Conservation (phyloP, 169 alveolate genomes). For the Eimeria nieschulzi region DNA sequence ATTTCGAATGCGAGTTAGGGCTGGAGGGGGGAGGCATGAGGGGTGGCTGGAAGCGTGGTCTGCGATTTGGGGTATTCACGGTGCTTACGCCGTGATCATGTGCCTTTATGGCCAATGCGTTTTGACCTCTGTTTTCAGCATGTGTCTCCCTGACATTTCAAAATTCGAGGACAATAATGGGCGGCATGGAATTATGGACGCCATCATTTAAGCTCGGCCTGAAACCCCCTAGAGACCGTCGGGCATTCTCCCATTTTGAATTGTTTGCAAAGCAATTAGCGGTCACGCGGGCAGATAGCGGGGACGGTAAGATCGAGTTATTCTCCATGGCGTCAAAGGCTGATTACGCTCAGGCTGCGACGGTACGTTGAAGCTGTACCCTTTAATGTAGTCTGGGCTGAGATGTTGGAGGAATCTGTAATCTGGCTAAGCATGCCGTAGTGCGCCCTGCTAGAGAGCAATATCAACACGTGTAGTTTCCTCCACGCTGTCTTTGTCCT, state of each 20-base stretch:
- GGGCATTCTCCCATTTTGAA: background rate
- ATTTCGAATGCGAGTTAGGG: background rate
- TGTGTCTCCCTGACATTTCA: slow-evolving; percentile 31
- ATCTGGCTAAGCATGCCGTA: too few species aligned
- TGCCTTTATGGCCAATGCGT: background rate
- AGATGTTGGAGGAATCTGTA: too few species aligned
- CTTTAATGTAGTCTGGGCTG: too few species aligned
- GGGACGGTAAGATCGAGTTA: slow-evolving; percentile 42
- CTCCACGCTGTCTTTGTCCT: too few species aligned
- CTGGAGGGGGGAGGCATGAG: background rate
- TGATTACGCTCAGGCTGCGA: background rate
- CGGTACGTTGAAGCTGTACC: background rate
- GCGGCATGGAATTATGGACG: slow-evolving; percentile 28
- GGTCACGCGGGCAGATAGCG: background rate
- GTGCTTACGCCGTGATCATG: background rate
- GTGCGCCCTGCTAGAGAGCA: too few species aligned
- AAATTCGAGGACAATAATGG: slow-evolving; percentile 23
- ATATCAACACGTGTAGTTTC: too few species aligned
- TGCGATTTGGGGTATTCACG: background rate
- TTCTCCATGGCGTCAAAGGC: background rate
- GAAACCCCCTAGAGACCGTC: background rate
- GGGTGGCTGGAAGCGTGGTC: background rate
- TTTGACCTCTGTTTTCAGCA: slow-evolving; percentile 8
- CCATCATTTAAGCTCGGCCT: slow-evolving; percentile 13
- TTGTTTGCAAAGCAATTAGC: background rate